Evolutionary conservation across 768 basidiomycete genomes (phyloP), one percentile per base, ranked within the genome.

Genomic region (Mrakia hoshinonis): DNA sequence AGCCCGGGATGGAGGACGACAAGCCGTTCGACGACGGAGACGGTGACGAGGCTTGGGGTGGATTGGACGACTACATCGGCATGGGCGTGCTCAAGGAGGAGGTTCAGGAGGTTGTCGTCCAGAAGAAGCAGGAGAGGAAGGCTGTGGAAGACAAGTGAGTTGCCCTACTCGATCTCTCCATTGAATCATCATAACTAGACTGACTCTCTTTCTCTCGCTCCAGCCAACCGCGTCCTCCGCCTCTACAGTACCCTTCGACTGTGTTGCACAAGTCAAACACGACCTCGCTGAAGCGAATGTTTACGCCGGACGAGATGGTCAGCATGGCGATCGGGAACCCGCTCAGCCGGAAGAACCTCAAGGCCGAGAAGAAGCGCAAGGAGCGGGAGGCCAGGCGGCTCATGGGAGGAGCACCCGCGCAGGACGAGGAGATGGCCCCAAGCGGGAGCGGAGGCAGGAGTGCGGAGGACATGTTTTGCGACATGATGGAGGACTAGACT

Each of bases 1-100:
- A 62, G 11, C 46, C 62, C 22, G 58, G 49, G 61, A 31, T 34
- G 66, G 74, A 47, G 0, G 92, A 92, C 77, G 86, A 86, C 13
- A 89, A 87, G n/a, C 91, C 90, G 11, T 90, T 90, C 72, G 79
- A 78, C 13, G 83, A 79, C n/a, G n/a, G n/a, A 78, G 77, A 81
- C 2, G 77, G 77, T 4, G 79, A 78, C 13, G 83, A 79, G 77
- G 77, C 69, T 7, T 74, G 67, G 43, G 73, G 49, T 18, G 76
- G 73, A 15, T 69, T 73, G 39, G 74, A 75, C 52, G 74, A 67
- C 18, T 74, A 76, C 65, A 75, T 76, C 75, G 77, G 71, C 51
- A 69, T 73, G 13, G 61, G 49, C 29, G 67, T 67, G 15, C 67
- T 69, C 22, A 60, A 52, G 51, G 72, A 67, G 48, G 55, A 65